Conservation (phyloP, 495 filamentous ascomycete genomes). For the Sabuloglossum arenarium region DNA sequence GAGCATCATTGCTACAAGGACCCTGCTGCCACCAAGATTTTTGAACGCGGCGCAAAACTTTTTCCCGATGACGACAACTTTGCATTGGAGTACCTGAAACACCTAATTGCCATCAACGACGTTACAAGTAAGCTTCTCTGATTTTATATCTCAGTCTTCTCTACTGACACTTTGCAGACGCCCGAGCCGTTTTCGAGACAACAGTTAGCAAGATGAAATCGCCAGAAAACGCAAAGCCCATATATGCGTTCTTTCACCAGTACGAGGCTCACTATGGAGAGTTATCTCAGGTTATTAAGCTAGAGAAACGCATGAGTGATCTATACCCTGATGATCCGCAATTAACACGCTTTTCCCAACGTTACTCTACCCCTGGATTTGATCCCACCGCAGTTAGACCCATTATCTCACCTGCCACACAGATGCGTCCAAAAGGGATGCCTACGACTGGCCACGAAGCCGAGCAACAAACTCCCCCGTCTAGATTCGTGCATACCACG, state of each 20-base stretch:
- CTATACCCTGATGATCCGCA: slow-evolving; percentile 74
- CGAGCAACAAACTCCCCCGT: slow-evolving; percentile 31
- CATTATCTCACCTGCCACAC: slow-evolving; percentile 60
- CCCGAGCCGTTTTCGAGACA: slow-evolving; percentile 83
- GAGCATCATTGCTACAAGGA: slow-evolving; percentile 95
- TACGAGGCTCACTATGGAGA: slow-evolving; percentile 93
- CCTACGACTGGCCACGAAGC: slow-evolving; percentile 13
- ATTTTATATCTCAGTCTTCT: not conserved
- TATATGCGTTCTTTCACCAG: slow-evolving; percentile 78
- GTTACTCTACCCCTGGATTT: slow-evolving; percentile 46
- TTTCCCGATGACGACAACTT: slow-evolving; percentile 86
- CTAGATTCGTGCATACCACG: slow-evolving; percentile 28
- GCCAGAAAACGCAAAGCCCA: slow-evolving; percentile 48
- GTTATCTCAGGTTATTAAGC: slow-evolving; percentile 62
- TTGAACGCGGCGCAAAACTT: slow-evolving; percentile 77
- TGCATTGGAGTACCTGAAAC: slow-evolving; percentile 84
- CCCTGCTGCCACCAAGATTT: slow-evolving; percentile 74
- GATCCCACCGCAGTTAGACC: slow-evolving; percentile 58
- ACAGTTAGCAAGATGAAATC: slow-evolving; percentile 61
- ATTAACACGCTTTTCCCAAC: slow-evolving; percentile 49
- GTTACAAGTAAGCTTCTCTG: slow-evolving; percentile 53
- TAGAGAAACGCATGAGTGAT: slow-evolving; percentile 83
- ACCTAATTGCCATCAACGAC: slow-evolving; percentile 76
- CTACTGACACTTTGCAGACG: slow-evolving; percentile 35
- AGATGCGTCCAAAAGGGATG: slow-evolving; percentile 41